Evolutionary conservation across 176 grass and related monocot species (phyloP), one percentile per base, ranked within the genome.

Genomic region (Eragrostis nindensis): DNA sequence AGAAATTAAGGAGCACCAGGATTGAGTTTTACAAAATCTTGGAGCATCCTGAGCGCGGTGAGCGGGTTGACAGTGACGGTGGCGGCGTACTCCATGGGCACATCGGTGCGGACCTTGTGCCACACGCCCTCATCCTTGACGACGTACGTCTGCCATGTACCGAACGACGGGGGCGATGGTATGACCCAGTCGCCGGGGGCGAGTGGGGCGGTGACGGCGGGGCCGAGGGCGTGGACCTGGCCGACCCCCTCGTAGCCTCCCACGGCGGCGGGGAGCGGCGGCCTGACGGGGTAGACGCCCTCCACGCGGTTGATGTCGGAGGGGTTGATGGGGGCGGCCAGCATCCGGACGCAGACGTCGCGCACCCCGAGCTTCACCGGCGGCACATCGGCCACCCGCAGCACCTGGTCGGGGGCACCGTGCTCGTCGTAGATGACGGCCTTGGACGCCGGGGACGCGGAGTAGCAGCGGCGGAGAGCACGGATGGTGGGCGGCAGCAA

Each of bases 281-380:
- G 95, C 74, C 86, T 86, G 24, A 94, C 90, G 68, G 92, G 95
- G 84, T 97, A 94, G n/a, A 97, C 92, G 45, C 95, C 94, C 91
- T 97, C 87, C 25, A 97, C 68, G 36, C 92, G 87, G 70, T 97
- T 97, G 77, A 97, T 89, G 70, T 97, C 95, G 6, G 95, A 97
- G 22, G 95, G 95, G 87, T 98, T 98, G 85, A 98, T 98, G 45
- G 95, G 94, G 36, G 95, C 69, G 9, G 95, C 95, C 47, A 98
- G 83, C 92, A 98, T 98, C 78, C 46, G 86, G 73, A 98, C 92
- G 68, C 92, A 98, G 19, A 97, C 92, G 71, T 94, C 89, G 59
- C 83, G 89, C 2, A 82, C 85, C 46, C 83, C 80, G 27, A 97
- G 42, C 69, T 79, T 72, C 24, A 80, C 76, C 8, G 92, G 85